Base-by-base conservation (phyloP, 768 basidiomycete genomes). In the Tephrocybe sp. region DNA sequence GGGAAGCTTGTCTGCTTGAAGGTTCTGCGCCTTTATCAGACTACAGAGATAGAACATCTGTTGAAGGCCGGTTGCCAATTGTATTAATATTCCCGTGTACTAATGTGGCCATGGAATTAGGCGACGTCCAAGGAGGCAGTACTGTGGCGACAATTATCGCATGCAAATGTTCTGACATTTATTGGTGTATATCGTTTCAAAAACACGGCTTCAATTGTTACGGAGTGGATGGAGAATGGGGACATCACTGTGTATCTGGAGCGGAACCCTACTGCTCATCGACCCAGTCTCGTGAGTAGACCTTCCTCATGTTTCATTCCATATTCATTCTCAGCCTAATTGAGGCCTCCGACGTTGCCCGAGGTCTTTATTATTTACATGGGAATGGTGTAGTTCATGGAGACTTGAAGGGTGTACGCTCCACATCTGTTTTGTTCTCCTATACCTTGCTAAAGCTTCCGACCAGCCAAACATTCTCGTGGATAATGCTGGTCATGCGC, bases 401-500 rank as follows among this genome's bases (percentile, higher is more conserved):
- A n/a, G n/a, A n/a, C n/a, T n/a, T n/a, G n/a, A n/a, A n/a, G n/a
- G n/a, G n/a, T n/a, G n/a, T n/a, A n/a, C 37, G 27, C 23, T 24
- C 8, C 24, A 16, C 16, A 12, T 37, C 18, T 13, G 24, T 11
- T 8, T 15, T 21, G 12, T 1, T 3, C 13, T 16, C 2, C 0
- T 16, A 24, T n/a, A 1, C 19, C 21, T 24, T 27, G 10, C 34
- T 1, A 21, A 46, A 31, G n/a, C n/a, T 34, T 12, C 12, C 13
- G 34, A 8, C 6, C 27, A 65, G 64, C 49, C 52, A 13, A 64
- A 66, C 40, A 54, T 64, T 4, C 59, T 66, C 1, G 44, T 61
- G n/a, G n/a, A n/a, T n/a, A n/a, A n/a, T n/a, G n/a, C n/a, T n/a
- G n/a, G n/a, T n/a, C n/a, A n/a, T n/a, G n/a, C n/a, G n/a, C n/a